These are phyloP conservation scores for Rhynchospora tenuis DNA, from an alignment of 176 grass and related monocot species.

Conservation along the genomic window DNA sequence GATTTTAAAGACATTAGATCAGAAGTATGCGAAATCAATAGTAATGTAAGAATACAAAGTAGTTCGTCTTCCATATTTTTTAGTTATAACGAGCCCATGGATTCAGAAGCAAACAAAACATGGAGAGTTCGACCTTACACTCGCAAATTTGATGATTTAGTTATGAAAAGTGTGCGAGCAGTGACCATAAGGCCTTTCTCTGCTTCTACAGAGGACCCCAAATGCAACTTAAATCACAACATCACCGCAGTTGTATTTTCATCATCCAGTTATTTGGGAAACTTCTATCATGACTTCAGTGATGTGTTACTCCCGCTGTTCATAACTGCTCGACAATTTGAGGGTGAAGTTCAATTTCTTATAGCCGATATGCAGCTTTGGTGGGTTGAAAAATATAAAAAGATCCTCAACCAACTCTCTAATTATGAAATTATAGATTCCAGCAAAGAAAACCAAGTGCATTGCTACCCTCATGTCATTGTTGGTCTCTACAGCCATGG, in stretches of 20 bases:
- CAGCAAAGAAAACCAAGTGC: conserved; percentile 54
- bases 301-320: conserved; percentile 78
- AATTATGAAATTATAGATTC: conserved; percentile 54
- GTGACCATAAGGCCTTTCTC: conserved; percentile 28
- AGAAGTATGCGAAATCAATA: conserved; percentile 53
- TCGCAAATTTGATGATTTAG: conserved; percentile 57
- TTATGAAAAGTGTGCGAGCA: conserved; percentile 53
- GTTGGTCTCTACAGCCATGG: conserved; percentile 52
- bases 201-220: conserved; percentile 18
- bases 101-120: conserved; percentile 29
- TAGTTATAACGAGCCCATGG: not conserved
- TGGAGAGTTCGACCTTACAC: conserved; percentile 72
- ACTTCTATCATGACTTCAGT: conserved; percentile 69
- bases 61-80: conserved; percentile 34
- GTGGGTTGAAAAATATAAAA: conserved; percentile 59
- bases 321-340: conserved; percentile 51
- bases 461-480: conserved; percentile 56
- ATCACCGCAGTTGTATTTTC: conserved; percentile 56
- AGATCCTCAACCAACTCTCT: conserved; percentile 42
- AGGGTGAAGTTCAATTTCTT: conserved; percentile 55
- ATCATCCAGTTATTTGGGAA: conserved; percentile 33
- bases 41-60: conserved; percentile 45
- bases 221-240: conserved; percentile 47
- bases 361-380: conserved; percentile 40
- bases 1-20: conserved; percentile 49